These are phyloP conservation scores for Cutaneotrichosporon spelunceum DNA, from an alignment of 1,284 basidiomycete genomes.

Conservation along the genomic window DNA sequence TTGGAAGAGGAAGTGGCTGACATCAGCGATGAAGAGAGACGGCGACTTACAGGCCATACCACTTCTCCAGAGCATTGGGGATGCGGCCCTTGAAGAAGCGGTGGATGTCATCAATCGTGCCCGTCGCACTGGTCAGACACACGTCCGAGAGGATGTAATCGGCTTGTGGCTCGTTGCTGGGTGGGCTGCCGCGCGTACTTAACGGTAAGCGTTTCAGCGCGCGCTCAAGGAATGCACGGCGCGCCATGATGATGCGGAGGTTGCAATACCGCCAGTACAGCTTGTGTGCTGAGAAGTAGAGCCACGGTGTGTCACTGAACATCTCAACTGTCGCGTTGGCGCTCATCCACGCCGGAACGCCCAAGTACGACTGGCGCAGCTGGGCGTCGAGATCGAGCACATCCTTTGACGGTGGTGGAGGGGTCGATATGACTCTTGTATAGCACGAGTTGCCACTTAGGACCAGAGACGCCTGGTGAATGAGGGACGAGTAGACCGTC, in stretches of 20 bases:
- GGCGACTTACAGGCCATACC: conserved; percentile 29
- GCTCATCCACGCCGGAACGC: conserved; percentile 23
- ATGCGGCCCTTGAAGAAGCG: conserved; percentile 21
- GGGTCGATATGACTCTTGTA: conserved; percentile 23
- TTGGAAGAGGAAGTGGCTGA: conserved; percentile 33
- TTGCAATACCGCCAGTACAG: conserved; percentile 32
- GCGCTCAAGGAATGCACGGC: conserved; percentile 27
- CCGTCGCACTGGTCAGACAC: conserved; percentile 23
- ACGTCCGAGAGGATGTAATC: conserved; percentile 19
- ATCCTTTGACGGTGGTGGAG: conserved; percentile 21
- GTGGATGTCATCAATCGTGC: conserved; percentile 28
- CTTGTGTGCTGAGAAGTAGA: conserved; percentile 29
- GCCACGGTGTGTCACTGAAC: conserved; percentile 24
- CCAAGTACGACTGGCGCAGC: conserved; percentile 16
- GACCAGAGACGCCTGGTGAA: conserved; percentile 25
- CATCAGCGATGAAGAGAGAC: conserved; percentile 1
- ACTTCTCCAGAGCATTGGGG: conserved; percentile 24
- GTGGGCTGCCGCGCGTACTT: not conserved
- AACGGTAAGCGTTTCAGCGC: conserved; percentile 21
- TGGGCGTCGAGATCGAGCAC: conserved; percentile 25
- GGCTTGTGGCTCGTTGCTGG: not conserved
- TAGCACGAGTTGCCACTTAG: conserved; percentile 23
- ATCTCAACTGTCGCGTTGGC: conserved; percentile 5
- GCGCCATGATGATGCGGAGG: conserved; percentile 28
- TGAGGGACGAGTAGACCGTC: conserved; percentile 27